Evolutionary conservation across 345 rosid genomes (phyloP), one percentile per base, ranked within the genome.

Genomic region (Hypericum androsaemum): DNA sequence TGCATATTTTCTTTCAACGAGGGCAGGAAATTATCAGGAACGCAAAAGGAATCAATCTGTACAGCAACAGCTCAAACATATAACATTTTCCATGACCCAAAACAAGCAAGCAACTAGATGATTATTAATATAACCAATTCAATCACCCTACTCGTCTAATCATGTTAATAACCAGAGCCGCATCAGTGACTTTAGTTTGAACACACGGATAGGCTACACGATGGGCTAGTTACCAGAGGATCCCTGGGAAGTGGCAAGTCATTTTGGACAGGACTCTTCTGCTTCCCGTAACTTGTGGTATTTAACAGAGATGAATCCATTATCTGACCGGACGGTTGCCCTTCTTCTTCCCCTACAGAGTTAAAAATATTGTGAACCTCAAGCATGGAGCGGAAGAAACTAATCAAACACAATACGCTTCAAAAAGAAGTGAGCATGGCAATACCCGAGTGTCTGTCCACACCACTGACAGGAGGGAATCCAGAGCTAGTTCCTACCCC

Each of bases 191-290:
- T n/a, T n/a, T n/a, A n/a, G n/a, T n/a, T n/a, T n/a, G n/a, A n/a
- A n/a, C n/a, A n/a, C n/a, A n/a, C n/a, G n/a, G n/a, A n/a, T n/a
- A n/a, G n/a, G n/a, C n/a, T n/a, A n/a, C n/a, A n/a, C n/a, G n/a
- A n/a, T n/a, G n/a, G n/a, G n/a, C n/a, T n/a, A n/a, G n/a, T 61
- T 80, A 88, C 99, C 71, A 72, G 49, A n/a, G 79, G 69, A 6
- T 84, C 94, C 58, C 70, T 79, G 8, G 69, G 13, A 52, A 57
- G 43, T 56, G 77, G 67, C 58, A 81, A 65, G 47, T 86, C 85
- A 41, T 72, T 78, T 28, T 75, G 59, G 39, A 69, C 66, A 10
- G 84, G 78, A 69, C 72, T 79, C 66, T 79, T 83, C 57, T 87
- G 95, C 80, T 80, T 70, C 13, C 86, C 71, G 56, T 64, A 72